Evolutionary conservation across 495 filamentous ascomycete genomes (phyloP), one percentile per base, ranked within the genome.

Genomic region (Patellaria atrata): DNA sequence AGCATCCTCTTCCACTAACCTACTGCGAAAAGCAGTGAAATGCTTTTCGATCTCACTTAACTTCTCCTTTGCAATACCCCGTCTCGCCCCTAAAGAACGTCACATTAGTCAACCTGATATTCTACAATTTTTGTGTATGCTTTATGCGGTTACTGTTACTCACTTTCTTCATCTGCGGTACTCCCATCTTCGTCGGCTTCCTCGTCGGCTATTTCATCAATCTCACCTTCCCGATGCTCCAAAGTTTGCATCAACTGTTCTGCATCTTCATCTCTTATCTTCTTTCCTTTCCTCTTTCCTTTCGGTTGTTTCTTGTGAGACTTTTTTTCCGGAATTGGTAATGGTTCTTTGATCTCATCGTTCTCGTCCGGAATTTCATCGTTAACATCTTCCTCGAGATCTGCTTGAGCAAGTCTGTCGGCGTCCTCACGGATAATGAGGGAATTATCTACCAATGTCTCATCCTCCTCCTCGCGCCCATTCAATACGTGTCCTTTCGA

Each of bases 21-120:
- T 83, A 47, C 93, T 83, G 47, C 82, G 70, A 45, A 94, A 77
- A 16, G 73, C 71, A 39, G 75, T 72, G 56, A 94, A 96, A 43
- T 84, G 75, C 50, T 71, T 73, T 54, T 96, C 87, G 30, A 96
- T 75, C 15, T 67, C 64, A 10, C 68, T 61, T 16, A 94, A 60
- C 27, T 82, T 74, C 27, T 86, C 81, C 63, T 85, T 75, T 0
- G 87, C 87, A 21, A 70, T 68, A 51, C 73, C 77, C 56, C 85
- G 86, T 48, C 73, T 79, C 37, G 75, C 66, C 30, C 78, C 87
- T 94, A 50, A 32, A 37, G 26, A 2, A 13, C 16, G 6, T 18
- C 28, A 10, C n/a, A n/a, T n/a, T n/a, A n/a, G n/a, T n/a, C n/a
- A n/a, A n/a, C n/a, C n/a, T n/a, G n/a, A n/a, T n/a, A n/a, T n/a